Evolutionary conservation across 306 rosid species (phyloP).

Genomic region (Cajanus cajan): DNA sequence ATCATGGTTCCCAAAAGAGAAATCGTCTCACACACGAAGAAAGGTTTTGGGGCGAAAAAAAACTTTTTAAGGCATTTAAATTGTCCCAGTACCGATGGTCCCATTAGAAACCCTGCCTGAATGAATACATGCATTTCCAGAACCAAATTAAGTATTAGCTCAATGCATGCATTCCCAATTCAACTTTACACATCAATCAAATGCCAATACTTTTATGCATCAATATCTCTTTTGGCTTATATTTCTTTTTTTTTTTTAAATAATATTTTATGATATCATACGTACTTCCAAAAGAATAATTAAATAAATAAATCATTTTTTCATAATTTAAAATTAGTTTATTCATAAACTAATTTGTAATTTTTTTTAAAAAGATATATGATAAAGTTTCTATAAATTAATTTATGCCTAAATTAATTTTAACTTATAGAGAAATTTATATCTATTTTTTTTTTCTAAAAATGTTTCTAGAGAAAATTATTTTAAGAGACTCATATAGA

Average conservation of each 20-base stretch:
- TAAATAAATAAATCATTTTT: too few relatives aligned
- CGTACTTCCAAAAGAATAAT: too few relatives aligned
- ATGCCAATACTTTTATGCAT: not conserved
- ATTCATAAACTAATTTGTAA: too few relatives aligned
- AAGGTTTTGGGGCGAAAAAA: not conserved
- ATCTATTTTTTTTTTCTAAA: too few relatives aligned
- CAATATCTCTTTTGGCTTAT: not conserved
- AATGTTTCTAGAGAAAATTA: too few relatives aligned
- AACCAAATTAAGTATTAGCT: not conserved
- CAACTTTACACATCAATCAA: not conserved
- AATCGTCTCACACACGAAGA: slow-evolving; percentile 40
- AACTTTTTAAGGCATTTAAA: not conserved
- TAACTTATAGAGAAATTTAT: too few relatives aligned
- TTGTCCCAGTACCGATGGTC: slow-evolving; percentile 51
- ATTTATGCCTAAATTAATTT: too few relatives aligned
- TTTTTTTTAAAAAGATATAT: too few relatives aligned
- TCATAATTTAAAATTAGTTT: too few relatives aligned
- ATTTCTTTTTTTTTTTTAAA: not conserved
- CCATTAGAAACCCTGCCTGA: slow-evolving; percentile 51
- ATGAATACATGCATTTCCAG: not conserved
- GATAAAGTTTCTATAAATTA: too few relatives aligned
- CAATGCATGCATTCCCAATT: not conserved
- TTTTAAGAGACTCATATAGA: too few relatives aligned
- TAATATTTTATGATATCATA: too few relatives aligned
- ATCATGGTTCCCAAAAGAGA: slow-evolving; percentile 50